Evolutionary conservation across 2,329 filamentous ascomycete genomes (phyloP).

Genomic region (Lasiodiplodia sp.): DNA sequence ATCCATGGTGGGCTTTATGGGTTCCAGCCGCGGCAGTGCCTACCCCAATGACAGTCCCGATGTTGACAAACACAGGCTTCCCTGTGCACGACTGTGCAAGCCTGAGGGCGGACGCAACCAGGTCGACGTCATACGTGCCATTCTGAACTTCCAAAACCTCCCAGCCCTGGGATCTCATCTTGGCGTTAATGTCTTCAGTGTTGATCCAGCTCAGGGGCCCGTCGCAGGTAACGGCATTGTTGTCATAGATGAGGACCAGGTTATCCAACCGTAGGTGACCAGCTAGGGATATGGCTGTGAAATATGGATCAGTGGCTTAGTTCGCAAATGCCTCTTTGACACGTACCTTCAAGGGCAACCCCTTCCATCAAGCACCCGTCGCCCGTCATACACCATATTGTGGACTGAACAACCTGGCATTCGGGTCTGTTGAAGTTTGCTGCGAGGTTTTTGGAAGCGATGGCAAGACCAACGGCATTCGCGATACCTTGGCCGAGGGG

Average conservation of each 20-base stretch:
- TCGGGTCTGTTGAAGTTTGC: slow-evolving; percentile 57
- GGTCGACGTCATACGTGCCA: background rate
- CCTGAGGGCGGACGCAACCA: background rate
- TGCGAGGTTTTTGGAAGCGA: slow-evolving; percentile 64
- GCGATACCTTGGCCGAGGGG: slow-evolving; percentile 66
- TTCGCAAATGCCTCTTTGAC: background rate
- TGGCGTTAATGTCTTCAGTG: background rate
- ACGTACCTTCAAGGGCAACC: background rate
- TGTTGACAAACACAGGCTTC: background rate
- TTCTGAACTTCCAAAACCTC: background rate
- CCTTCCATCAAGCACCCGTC: background rate
- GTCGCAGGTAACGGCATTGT: background rate
- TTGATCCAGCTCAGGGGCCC: slow-evolving; percentile 1
- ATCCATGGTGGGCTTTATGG: background rate
- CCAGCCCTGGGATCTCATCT: background rate
- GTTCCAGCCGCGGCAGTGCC: background rate
- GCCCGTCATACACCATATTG: background rate
- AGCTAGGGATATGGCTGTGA: background rate
- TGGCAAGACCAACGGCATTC: slow-evolving; percentile 67
- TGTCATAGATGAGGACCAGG: background rate
- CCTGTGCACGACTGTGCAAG: background rate
- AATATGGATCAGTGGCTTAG: background rate
- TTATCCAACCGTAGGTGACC: background rate
- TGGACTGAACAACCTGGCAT: background rate
- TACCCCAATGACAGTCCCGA: background rate